Conservation (phyloP, 192 early-diverging fungal genomes). For the Lunasporangiospora selenospora region DNA sequence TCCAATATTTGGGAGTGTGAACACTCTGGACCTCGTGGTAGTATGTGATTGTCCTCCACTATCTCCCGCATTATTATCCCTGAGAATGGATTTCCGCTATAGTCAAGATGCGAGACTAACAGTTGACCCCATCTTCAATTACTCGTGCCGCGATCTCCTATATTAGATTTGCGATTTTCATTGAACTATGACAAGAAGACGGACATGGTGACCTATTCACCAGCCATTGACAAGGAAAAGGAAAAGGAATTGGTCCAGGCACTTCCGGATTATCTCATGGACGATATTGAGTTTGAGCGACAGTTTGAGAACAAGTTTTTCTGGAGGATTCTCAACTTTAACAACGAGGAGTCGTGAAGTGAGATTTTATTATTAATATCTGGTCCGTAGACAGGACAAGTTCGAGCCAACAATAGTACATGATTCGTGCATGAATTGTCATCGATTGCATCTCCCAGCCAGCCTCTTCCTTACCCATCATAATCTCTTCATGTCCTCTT, state of each 20-base stretch:
- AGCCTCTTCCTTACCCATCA: too few relatives aligned
- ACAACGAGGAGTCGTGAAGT: conserved; percentile 11
- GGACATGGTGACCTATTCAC: conserved; percentile 10
- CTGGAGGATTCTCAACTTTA: conserved; percentile 28
- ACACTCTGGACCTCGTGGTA: conserved; percentile 25
- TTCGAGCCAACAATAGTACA: too few relatives aligned
- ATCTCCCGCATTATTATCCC: neutral
- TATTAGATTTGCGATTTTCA: conserved; percentile 23
- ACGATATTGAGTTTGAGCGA: conserved; percentile 26
- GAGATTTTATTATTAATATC: too few relatives aligned
- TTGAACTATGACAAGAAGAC: conserved; percentile 18
- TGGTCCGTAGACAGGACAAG: too few relatives aligned
- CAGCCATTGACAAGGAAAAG: conserved; percentile 3
- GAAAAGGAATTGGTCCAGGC: conserved; percentile 16
- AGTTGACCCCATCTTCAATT: too few relatives aligned
- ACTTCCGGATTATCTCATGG: conserved; percentile 32
- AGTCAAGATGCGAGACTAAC: too few relatives aligned
- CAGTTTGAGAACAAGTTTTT: conserved; percentile 37
- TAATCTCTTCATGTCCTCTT: too few relatives aligned
- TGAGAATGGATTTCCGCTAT: too few relatives aligned
- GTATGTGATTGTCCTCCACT: conserved; percentile 8
- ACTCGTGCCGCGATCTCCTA: too few relatives aligned
- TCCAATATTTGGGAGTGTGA: conserved; percentile 36
- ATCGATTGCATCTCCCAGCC: too few relatives aligned
- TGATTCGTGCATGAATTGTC: too few relatives aligned